A percentile compares a stretch with the other conserved stretches of the same genome.
Conservation (phyloP, 2,329 filamentous ascomycete species). For the Pyrenophora tritici-repentis region DNA sequence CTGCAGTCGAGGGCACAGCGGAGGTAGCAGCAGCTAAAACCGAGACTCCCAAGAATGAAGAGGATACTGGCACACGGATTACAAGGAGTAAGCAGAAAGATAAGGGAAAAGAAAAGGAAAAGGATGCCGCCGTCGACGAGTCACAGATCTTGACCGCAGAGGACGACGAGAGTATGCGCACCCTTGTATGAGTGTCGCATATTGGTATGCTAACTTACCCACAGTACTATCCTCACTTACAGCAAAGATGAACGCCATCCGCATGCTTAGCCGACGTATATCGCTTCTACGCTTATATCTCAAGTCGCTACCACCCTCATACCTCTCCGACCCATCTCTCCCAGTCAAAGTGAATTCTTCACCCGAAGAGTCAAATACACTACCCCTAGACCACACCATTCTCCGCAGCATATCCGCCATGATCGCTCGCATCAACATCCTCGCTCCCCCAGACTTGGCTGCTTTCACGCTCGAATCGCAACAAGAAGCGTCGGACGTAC, state of each 20-base stretch:
- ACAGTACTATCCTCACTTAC: constrained; percentile 70
- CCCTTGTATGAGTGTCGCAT: background rate
- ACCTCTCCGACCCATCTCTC: constrained; percentile 57
- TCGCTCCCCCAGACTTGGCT: constrained; percentile 70
- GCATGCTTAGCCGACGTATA: constrained; percentile 76
- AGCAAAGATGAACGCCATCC: constrained; percentile 88
- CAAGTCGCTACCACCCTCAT: constrained; percentile 69
- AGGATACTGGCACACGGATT: constrained; percentile 55
- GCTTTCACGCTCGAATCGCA: constrained; percentile 72
- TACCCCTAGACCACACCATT: constrained; percentile 66
- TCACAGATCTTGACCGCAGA: constrained; percentile 57
- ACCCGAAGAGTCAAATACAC: constrained; percentile 30
- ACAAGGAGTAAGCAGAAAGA: constrained; percentile 58
- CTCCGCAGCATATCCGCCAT: constrained; percentile 88
- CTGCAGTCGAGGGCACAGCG: constrained; percentile 54
- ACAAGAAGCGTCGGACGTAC: constrained; percentile 82
- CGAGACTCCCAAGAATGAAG: constrained; percentile 39
- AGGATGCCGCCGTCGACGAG: constrained; percentile 43
- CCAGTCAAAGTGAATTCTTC: constrained; percentile 25
- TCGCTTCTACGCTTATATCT: constrained; percentile 70
- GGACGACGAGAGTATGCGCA: constrained; percentile 65
- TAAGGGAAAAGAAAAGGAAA: constrained; percentile 52
- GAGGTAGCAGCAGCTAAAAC: constrained; percentile 17
- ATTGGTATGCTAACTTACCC: constrained; percentile 10
- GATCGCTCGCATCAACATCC: constrained; percentile 78